Percentiles rank a stretch among this genome's conserved stretches.
These are phyloP conservation scores for Bocquillonia castaneifolia DNA, from an alignment of 441 rosid genomes.

Conservation along the genomic window DNA sequence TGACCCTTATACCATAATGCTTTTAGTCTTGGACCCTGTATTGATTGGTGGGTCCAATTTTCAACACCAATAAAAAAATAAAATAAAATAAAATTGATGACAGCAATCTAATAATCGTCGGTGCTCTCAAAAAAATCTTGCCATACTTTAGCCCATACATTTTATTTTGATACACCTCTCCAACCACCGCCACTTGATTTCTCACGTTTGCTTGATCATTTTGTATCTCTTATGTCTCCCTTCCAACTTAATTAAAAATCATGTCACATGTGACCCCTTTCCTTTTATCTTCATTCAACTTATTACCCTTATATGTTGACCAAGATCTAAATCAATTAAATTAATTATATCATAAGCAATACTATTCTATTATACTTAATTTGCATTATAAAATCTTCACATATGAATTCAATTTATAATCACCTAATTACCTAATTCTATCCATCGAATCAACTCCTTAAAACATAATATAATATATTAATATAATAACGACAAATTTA, in stretches of 20 bases:
- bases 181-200: conserved; percentile 13
- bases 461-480: too few relatives aligned
- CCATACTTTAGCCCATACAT: not conserved
- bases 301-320: not conserved
- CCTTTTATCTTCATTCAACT: not conserved
- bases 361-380: too few relatives aligned
- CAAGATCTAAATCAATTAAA: not conserved
- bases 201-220: not conserved
- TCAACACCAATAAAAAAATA: conserved; percentile 17
- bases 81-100: conserved; percentile 19
- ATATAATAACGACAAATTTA: too few relatives aligned
- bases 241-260: not conserved
- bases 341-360: not conserved
- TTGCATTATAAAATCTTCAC: too few relatives aligned
- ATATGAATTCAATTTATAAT: too few relatives aligned
- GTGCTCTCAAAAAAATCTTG: conserved; percentile 39
- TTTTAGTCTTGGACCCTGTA: not conserved
- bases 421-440: too few relatives aligned
- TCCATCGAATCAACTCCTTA: too few relatives aligned
- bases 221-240: not conserved
- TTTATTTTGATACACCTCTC: not conserved
- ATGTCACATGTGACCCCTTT: not conserved
- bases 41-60: conserved; percentile 32
- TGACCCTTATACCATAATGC: not conserved
- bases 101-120: conserved; percentile 33